Conservation (phyloP, 2,329 filamentous ascomycete genomes). For the Pseudogymnoascus sp. region DNA sequence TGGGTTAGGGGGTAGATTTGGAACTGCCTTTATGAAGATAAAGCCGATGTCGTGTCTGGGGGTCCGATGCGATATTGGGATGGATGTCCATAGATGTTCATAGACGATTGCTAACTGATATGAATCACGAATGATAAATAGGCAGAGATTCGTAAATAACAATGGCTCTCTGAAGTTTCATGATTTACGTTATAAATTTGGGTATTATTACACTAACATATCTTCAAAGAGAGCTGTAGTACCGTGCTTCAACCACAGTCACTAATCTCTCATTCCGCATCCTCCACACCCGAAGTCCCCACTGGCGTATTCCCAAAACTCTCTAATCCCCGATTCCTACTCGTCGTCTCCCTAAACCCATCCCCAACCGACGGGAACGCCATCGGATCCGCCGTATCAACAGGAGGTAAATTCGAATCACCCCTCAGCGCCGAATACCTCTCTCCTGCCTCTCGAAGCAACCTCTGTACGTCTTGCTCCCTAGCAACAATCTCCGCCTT, state of each 20-base stretch:
- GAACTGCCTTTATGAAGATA: not conserved
- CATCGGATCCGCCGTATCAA: not conserved
- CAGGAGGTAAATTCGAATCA: slow-evolving; percentile 17
- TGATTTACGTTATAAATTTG: not conserved
- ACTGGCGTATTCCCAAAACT: slow-evolving; percentile 34
- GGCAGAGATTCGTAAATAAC: not conserved
- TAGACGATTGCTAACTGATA: not conserved
- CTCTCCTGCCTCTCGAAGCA: slow-evolving; percentile 74
- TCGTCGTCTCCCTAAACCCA: not conserved
- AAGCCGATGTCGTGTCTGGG: not conserved
- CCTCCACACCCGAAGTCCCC: slow-evolving; percentile 22
- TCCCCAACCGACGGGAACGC: slow-evolving; percentile 1
- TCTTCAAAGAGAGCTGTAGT: not conserved
- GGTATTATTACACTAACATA: not conserved
- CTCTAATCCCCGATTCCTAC: slow-evolving; percentile 29
- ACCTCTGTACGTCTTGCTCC: slow-evolving; percentile 70
- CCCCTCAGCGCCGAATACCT: slow-evolving; percentile 53
- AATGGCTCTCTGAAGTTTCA: not conserved
- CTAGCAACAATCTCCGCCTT: slow-evolving; percentile 59
- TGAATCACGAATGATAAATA: slow-evolving; percentile 1
- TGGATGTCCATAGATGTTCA: not conserved
- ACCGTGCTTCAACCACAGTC: not conserved
- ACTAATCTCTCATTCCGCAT: slow-evolving; percentile 21
- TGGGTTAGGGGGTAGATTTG: not conserved
- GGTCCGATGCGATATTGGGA: not conserved